These are phyloP conservation scores for Podospora pseudocomata DNA, from an alignment of 495 filamentous ascomycete species.

Conservation along the genomic window DNA sequence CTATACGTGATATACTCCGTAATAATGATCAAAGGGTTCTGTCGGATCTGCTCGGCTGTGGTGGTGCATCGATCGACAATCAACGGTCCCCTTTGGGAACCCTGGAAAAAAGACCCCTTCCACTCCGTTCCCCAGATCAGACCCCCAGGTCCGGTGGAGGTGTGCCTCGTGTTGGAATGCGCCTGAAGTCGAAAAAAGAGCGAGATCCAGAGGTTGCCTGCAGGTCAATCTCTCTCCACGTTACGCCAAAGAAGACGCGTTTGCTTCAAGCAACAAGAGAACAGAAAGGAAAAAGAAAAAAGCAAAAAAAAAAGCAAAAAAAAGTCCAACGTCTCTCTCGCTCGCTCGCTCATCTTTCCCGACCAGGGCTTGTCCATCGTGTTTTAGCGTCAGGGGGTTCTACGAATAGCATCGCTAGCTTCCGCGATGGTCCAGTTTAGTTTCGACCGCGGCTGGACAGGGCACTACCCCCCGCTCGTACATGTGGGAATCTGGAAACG, in stretches of 20 bases:
- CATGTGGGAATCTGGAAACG: background rate
- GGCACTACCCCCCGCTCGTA: background rate
- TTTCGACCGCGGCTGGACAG: background rate
- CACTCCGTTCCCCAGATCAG: background rate
- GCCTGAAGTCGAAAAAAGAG: conserved; percentile 11
- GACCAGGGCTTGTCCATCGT: background rate
- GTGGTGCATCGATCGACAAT: conserved; percentile 13
- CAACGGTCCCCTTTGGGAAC: conserved; percentile 14
- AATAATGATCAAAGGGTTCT: background rate
- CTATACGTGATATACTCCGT: too few species aligned
- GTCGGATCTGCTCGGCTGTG: background rate
- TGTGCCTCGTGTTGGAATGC: conserved; percentile 18
- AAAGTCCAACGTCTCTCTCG: background rate
- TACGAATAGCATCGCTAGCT: background rate
- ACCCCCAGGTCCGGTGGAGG: background rate
- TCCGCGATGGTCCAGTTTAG: background rate
- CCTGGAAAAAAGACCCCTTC: conserved; percentile 6
- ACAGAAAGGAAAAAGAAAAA: background rate
- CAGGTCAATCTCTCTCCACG: background rate
- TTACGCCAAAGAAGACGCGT: background rate
- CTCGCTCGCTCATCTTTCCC: background rate
- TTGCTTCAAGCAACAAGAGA: background rate
- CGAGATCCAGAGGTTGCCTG: background rate
- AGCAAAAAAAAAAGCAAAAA: too few species aligned
- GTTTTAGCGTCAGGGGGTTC: background rate